Percentiles rank a stretch among this genome's conserved stretches.
Evolutionary conservation across 129 eudicot genomes (phyloP).

Genomic region (Flaveria bidentis): DNA sequence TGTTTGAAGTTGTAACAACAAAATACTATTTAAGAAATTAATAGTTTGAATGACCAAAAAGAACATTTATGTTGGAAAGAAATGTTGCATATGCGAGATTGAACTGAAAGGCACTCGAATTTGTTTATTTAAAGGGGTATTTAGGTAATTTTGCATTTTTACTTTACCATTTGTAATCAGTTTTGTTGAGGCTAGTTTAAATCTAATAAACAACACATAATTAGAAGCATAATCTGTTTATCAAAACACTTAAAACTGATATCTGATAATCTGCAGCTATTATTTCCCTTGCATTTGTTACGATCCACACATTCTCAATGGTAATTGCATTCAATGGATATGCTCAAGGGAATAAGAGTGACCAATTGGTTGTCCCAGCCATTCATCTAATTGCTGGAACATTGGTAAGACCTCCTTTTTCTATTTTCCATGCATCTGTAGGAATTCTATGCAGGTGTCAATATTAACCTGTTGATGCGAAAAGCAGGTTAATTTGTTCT

Average conservation of each 20-base stretch:
- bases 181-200: background rate
- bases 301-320: conserved; percentile 98
- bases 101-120: background rate
- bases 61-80: background rate
- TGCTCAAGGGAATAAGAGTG: conserved; percentile 69
- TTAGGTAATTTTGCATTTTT: background rate
- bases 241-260: background rate
- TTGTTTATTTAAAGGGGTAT: background rate
- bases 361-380: conserved; percentile 70
- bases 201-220: background rate
- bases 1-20: background rate
- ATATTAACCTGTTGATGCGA: background rate
- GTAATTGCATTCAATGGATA: conserved; percentile 94
- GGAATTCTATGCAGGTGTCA: background rate
- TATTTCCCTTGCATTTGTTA: conserved; percentile 89
- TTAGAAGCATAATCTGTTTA: background rate
- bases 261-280: conserved; percentile 56
- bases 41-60: background rate
- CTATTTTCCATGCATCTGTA: background rate
- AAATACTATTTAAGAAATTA: background rate
- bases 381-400: conserved; percentile 78
- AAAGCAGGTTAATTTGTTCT: background rate
- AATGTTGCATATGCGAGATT: background rate
- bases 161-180: background rate
- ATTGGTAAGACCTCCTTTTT: conserved; percentile 47